Base-by-base conservation (phyloP, 495 filamentous ascomycete genomes). In the Neurospora sp. region DNA sequence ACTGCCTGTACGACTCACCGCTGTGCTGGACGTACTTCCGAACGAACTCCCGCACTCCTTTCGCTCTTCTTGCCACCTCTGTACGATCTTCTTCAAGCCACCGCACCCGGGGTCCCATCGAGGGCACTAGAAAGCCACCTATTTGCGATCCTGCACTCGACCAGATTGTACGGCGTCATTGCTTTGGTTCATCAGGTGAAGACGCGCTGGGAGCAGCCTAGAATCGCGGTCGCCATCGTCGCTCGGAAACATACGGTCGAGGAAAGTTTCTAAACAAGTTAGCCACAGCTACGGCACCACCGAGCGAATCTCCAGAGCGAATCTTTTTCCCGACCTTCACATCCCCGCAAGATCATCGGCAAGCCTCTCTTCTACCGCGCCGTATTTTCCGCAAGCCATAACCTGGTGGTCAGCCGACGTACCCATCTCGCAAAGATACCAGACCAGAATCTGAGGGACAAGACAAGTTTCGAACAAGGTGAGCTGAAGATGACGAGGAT, bases 31-130 rank as follows among this genome's bases (percentile, higher is more conserved):
- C 73, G 70, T 69, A 69, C 75, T 44, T 73, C 65, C 73, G 20
- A 35, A 40, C 74, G 72, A 74, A 70, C 70, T 35, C 10, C 69
- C 7, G 22, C 31, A 16, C 69, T 31, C 72, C 69, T 74, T 71
- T 71, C 69, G n/a, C 71, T 48, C 71, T 70, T 40, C 70, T 73
- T 35, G 45, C 72, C 70, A 69, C 40, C 59, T 76, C 71, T 78
- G 78, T 76, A 44, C 78, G 75, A 79, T 74, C 72, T n/a, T 70
- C 41, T 68, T 39, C 76, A 74, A 75, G 76, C 76, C 75, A 78
- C 75, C 9, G 68, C 74, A 71, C 69, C 75, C 37, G 71, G 48
- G 71, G 74, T 72, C 70, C 45, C 74, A 76, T 71, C 71, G 71
- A 78, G 70, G 73, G 59, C 72, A 74, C 76, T 73, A 78, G 71